Percentiles rank a stretch among this genome's conserved stretches.
Evolutionary conservation across 2,329 filamentous ascomycete species (phyloP).

Genomic region (Colletotrichum gloeosporioides): DNA sequence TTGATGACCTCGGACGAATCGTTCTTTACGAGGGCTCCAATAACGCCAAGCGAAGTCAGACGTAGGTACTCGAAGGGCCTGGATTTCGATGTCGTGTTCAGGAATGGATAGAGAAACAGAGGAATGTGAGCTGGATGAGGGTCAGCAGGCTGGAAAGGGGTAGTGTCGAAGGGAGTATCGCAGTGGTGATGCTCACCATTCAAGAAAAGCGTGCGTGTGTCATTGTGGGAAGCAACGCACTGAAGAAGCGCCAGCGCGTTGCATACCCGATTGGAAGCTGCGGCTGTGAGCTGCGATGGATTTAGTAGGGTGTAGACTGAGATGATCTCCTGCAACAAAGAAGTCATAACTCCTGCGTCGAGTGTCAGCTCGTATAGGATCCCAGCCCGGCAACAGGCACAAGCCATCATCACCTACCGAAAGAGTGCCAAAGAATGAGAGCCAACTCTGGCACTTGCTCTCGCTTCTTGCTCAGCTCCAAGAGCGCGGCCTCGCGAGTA

Average conservation of each 20-base stretch:
- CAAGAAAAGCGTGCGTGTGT: slow-evolving; percentile 91
- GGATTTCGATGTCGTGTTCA: slow-evolving; percentile 98
- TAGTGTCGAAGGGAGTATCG: not conserved
- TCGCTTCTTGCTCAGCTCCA: slow-evolving; percentile 97
- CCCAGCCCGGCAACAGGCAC: not conserved
- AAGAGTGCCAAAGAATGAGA: slow-evolving; percentile 97
- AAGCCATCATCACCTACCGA: slow-evolving; percentile 66
- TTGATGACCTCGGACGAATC: slow-evolving; percentile 99
- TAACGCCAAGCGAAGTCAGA: slow-evolving; percentile 93
- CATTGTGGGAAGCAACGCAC: slow-evolving; percentile 96
- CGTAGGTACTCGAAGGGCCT: slow-evolving; percentile 97
- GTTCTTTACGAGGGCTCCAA: slow-evolving; percentile 97
- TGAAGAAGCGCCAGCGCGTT: slow-evolving; percentile 95
- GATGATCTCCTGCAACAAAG: slow-evolving; percentile 96
- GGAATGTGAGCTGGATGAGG: slow-evolving; percentile 82
- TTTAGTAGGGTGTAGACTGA: slow-evolving; percentile 97
- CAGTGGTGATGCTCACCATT: slow-evolving; percentile 68
- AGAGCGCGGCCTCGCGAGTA: slow-evolving; percentile 86
- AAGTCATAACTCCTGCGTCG: slow-evolving; percentile 89
- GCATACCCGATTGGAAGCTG: slow-evolving; percentile 96
- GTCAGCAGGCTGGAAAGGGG: slow-evolving; percentile 19
- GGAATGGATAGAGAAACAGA: slow-evolving; percentile 95
- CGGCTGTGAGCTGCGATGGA: slow-evolving; percentile 93
- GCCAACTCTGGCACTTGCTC: slow-evolving; percentile 97
- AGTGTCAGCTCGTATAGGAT: not conserved